phyloP scores from a whole-genome alignment of 139 green algal species.

The Picochlorum sp. region DNA sequence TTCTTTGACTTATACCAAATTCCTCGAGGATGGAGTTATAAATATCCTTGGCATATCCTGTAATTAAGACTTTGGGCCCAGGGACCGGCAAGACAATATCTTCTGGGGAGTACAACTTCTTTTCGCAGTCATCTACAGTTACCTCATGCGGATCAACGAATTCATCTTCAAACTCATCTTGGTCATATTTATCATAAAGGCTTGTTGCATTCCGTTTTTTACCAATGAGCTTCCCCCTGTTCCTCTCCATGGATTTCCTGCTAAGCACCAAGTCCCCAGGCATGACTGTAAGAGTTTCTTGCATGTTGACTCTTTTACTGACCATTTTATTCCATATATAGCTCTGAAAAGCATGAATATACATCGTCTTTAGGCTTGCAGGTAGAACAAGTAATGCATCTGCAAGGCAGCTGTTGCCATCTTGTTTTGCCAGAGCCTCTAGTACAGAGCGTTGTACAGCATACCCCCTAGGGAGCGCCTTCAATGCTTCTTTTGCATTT shows the following conservation, averaged over 20 bases:
- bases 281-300: background rate
- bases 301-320: background rate
- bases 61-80: slow-evolving; percentile 19
- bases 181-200: background rate
- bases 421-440: background rate
- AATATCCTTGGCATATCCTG: slow-evolving; percentile 6
- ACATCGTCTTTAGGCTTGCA: slow-evolving; percentile 76
- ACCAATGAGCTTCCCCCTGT: background rate
- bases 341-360: slow-evolving; percentile 87
- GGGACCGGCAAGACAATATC: slow-evolving; percentile 87
- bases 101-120: slow-evolving; percentile 35
- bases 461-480: slow-evolving; percentile 28
- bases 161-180: background rate
- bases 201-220: no score
- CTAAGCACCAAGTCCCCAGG: slow-evolving; percentile 3
- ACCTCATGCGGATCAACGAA: slow-evolving; percentile 35
- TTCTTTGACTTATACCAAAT: no score
- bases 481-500: slow-evolving; percentile 35
- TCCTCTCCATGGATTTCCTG: background rate
- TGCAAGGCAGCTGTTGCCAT: background rate
- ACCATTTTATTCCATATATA: slow-evolving; percentile 81
- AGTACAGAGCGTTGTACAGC: slow-evolving; percentile 44
- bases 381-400: slow-evolving; percentile 49
- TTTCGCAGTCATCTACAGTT: slow-evolving; percentile 53
- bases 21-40: no score